Conservation (phyloP, 371 early-diverging fungal genomes). For the Fennellomyces sp. region DNA sequence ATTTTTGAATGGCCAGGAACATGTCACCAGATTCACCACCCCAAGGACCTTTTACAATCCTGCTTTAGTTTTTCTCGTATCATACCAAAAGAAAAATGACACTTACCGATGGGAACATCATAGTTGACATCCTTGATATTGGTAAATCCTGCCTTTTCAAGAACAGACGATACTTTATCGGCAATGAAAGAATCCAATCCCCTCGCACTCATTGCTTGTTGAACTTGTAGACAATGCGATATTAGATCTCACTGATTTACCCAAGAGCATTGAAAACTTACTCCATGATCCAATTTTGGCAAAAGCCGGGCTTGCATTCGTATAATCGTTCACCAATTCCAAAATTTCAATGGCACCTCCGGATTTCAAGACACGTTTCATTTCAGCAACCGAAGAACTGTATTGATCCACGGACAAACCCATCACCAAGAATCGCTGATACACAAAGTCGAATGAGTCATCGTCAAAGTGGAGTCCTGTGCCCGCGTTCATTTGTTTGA, state of each 20-base stretch:
- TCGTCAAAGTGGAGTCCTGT: slow-evolving; percentile 36
- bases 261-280: slow-evolving; percentile 18
- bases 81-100: neutral
- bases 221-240: slow-evolving; percentile 17
- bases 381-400: slow-evolving; percentile 29
- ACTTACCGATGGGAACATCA: slow-evolving; percentile 39
- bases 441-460: slow-evolving; percentile 45
- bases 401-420: slow-evolving; percentile 41
- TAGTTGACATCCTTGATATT: slow-evolving; percentile 28
- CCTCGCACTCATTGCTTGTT: slow-evolving; percentile 29
- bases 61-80: neutral
- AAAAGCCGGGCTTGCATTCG: slow-evolving; percentile 35
- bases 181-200: slow-evolving; percentile 45
- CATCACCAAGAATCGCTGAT: slow-evolving; percentile 52
- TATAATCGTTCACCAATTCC: slow-evolving; percentile 41
- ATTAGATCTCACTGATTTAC: neutral
- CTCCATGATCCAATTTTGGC: slow-evolving; percentile 35
- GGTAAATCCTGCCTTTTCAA: slow-evolving; percentile 27
- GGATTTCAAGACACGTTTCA: slow-evolving; percentile 43
- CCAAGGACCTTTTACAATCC: slow-evolving; percentile 27
- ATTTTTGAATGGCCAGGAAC: slow-evolving; percentile 34
- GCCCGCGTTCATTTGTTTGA: slow-evolving; percentile 34
- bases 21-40: slow-evolving; percentile 35
- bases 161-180: slow-evolving; percentile 30
- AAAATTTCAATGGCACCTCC: slow-evolving; percentile 43